phyloP scores from a whole-genome alignment of 1,284 basidiomycete genomes.

The Naganishia albida region DNA sequence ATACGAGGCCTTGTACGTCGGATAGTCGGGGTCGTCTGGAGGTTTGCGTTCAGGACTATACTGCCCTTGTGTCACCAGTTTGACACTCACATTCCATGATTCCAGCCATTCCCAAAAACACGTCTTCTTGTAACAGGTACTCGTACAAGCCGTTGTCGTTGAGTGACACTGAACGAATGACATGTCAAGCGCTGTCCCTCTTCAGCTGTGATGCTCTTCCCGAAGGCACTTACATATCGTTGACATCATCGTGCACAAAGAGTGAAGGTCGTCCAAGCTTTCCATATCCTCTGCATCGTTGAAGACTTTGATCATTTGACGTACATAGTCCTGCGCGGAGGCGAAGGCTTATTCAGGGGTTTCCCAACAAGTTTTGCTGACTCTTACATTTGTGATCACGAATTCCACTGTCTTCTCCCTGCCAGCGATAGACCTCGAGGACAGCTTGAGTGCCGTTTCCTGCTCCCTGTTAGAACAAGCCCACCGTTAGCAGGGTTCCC shows the following conservation, averaged over 20 bases:
- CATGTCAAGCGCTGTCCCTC: neutral
- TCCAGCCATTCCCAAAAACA: conserved; percentile 88
- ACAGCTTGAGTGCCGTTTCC: conserved; percentile 26
- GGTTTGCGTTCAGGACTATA: conserved; percentile 14
- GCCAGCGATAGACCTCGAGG: conserved; percentile 25
- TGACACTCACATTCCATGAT: conserved; percentile 87
- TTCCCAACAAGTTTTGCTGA: neutral
- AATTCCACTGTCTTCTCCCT: conserved; percentile 35
- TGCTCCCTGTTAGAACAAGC: conserved; percentile 17
- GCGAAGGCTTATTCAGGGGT: neutral
- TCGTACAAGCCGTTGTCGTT: conserved; percentile 96
- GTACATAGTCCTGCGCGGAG: conserved; percentile 77
- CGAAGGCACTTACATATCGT: conserved; percentile 76
- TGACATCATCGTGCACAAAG: conserved; percentile 88
- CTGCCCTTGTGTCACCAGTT: conserved; percentile 24
- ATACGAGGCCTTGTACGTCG: conserved; percentile 91
- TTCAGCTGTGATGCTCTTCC: neutral
- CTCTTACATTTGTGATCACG: conserved; percentile 28
- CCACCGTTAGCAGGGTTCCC: neutral
- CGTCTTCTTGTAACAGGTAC: conserved; percentile 88
- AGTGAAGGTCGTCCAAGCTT: conserved; percentile 82
- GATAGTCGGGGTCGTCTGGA: conserved; percentile 94
- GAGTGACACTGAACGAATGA: conserved; percentile 70
- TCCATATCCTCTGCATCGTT: conserved; percentile 89
- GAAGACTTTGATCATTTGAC: conserved; percentile 78